Evolutionary conservation across 108 stramenopile species (phyloP).

Genomic region (Fistulifera solaris): DNA sequence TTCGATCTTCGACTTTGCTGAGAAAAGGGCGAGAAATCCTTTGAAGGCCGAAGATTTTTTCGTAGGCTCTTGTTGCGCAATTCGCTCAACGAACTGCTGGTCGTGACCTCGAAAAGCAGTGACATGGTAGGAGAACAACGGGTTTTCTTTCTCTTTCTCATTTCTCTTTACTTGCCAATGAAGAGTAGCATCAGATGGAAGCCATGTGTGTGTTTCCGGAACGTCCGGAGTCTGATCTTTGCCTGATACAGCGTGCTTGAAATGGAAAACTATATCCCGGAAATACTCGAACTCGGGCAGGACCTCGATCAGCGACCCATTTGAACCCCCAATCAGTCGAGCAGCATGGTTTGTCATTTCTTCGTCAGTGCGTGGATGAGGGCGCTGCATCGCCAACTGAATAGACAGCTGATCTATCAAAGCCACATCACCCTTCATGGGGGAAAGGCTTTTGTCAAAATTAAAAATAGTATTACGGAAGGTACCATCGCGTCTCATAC

Average conservation of each 20-base stretch:
- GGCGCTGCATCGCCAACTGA: conserved; percentile 70
- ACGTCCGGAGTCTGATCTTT: conserved; percentile 60
- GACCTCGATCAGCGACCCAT: conserved; percentile 87
- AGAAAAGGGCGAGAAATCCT: conserved; percentile 66
- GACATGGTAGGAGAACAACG: conserved; percentile 53
- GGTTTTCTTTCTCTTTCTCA: conserved; percentile 50
- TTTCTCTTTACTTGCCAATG: conserved; percentile 57
- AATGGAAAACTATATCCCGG: conserved; percentile 96
- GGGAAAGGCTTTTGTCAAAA: conserved; percentile 66
- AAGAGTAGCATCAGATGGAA: conserved; percentile 74
- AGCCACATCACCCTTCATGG: conserved; percentile 70
- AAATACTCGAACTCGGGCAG: conserved; percentile 97
- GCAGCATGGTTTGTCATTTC: conserved; percentile 62
- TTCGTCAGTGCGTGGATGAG: conserved; percentile 53
- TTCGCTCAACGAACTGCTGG: conserved; percentile 70
- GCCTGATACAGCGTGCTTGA: conserved; percentile 86
- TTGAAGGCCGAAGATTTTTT: conserved; percentile 36
- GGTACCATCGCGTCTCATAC: conserved; percentile 55
- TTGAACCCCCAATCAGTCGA: conserved; percentile 60
- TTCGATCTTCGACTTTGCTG: conserved; percentile 48
- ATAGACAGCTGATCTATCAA: conserved; percentile 76
- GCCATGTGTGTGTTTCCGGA: conserved; percentile 62
- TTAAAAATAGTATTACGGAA: conserved; percentile 81
- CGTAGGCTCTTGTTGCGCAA: conserved; percentile 29
- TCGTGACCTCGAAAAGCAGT: conserved; percentile 58